These are phyloP conservation scores for Colletotrichum shisoi DNA, from an alignment of 2,329 filamentous ascomycete species.

Conservation along the genomic window DNA sequence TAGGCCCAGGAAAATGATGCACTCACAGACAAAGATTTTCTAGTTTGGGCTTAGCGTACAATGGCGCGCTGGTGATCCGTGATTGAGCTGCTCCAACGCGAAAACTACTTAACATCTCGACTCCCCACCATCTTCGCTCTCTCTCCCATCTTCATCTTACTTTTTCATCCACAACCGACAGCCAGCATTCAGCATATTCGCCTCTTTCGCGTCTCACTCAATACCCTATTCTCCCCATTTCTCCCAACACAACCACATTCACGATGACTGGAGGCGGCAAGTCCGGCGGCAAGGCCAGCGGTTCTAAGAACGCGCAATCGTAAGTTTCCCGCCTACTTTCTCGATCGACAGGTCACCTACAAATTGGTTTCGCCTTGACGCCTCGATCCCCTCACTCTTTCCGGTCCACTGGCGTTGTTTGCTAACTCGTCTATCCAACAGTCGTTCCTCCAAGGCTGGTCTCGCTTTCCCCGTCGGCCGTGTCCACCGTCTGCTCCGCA, in stretches of 20 bases:
- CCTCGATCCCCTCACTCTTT: conserved; percentile 44
- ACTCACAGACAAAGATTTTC: conserved; percentile 38
- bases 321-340: conserved; percentile 63
- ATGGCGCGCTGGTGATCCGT: conserved; percentile 58
- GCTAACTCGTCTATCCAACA: conserved; percentile 58
- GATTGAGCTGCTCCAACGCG: conserved; percentile 53
- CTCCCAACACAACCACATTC: conserved; percentile 55
- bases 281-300: conserved; percentile 99
- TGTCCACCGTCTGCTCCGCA: conserved; percentile 98
- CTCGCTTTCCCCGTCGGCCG: conserved; percentile 98
- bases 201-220: conserved; percentile 21
- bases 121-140: conserved; percentile 55
- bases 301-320: conserved; percentile 99
- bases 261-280: conserved; percentile 99
- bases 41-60: conserved; percentile 44
- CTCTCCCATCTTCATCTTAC: conserved; percentile 46
- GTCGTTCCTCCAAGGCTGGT: conserved; percentile 98
- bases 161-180: conserved; percentile 44
- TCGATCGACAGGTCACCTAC: not conserved
- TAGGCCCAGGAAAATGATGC: conserved; percentile 32
- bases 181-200: conserved; percentile 40
- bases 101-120: conserved; percentile 66
- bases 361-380: conserved; percentile 46
- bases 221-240: conserved; percentile 41
- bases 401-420: not conserved